Base-by-base conservation (phyloP, 768 basidiomycete genomes). In the Tulasnella sp. region DNA sequence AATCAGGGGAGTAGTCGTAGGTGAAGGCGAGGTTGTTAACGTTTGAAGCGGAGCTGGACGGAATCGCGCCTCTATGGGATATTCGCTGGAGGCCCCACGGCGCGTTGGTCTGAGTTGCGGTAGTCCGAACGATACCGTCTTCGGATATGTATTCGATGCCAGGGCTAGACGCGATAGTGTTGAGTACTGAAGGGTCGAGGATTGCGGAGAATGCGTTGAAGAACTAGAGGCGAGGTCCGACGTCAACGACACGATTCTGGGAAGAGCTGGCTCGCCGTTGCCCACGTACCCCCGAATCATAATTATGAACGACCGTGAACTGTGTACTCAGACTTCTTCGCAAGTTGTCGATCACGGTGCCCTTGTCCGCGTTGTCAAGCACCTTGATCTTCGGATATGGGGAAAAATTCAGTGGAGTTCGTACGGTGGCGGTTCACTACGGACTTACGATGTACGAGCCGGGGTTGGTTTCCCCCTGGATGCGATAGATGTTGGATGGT, bases 1-100 rank as follows among this genome's bases (percentile, higher is more conserved):
- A 86, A 40, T 83, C n/a, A 5, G 38, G 62, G 12, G 27, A n/a
- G 27, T 71, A 72, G 34, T 40, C 56, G 36, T 80, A 77, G 34
- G 34, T 36, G 36, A 38, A 42, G 3, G 18, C 21, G 46, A 48
- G 44, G n/a, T 18, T n/a, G n/a, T 39, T 42, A 27, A 38, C 21
- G 24, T 62, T 77, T n/a, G n/a, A n/a, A n/a, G n/a, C n/a, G 21
- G 77, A 34, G 40, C 12, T 36, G 48, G 16, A 6, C 10, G 74
- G 36, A 31, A 48, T 36, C 8, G 46, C 10, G 34, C 36, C 71
- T n/a, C 3, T 9, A 19, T 73, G 68, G 8, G 44, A 42, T n/a
- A 75, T 79, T 7, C 75, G 44, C n/a, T 76, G 75, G 24, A 76
- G 52, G 31, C 75, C 75, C 75, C 75, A 76, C 18, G 75, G 75